Conservation (phyloP, 1,139 yeast species). For the Yamadazyma jaroonii region DNA sequence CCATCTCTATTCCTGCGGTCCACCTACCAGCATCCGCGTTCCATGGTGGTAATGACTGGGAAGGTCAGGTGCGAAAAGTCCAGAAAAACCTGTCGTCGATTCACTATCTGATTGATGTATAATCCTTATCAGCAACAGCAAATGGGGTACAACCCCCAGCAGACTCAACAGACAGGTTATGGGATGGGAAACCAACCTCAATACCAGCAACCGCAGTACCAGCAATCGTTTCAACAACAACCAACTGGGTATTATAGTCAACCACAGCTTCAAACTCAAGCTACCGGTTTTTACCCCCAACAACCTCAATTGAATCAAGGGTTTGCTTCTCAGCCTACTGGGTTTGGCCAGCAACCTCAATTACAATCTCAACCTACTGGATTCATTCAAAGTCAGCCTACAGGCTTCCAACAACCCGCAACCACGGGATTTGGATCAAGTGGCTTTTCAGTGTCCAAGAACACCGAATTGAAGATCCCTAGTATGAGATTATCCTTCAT, state of each 20-base stretch:
- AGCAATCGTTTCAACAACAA: conserved; percentile 11
- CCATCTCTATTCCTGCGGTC: too few relatives aligned
- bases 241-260: conserved; percentile 18
- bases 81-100: background rate
- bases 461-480: conserved; percentile 52
- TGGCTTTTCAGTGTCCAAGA: conserved; percentile 24
- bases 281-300: conserved; percentile 30
- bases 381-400: conserved; percentile 20
- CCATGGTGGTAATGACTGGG: too few relatives aligned
- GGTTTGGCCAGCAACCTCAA: conserved; percentile 36
- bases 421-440: conserved; percentile 20
- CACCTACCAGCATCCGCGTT: too few relatives aligned
- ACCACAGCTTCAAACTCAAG: conserved; percentile 28
- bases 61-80: background rate
- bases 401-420: conserved; percentile 19
- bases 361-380: conserved; percentile 18
- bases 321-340: conserved; percentile 28
- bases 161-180: conserved; percentile 14
- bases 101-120: conserved; percentile 26
- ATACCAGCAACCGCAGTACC: conserved; percentile 34
- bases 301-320: conserved; percentile 45
- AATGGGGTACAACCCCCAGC: conserved; percentile 31
- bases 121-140: conserved; percentile 40
- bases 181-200: conserved; percentile 28
- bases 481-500: conserved; percentile 76